Percentiles rank a stretch among this genome's conserved stretches.
Conservation (phyloP, 345 rosid genomes). For the Ricinus communis region DNA sequence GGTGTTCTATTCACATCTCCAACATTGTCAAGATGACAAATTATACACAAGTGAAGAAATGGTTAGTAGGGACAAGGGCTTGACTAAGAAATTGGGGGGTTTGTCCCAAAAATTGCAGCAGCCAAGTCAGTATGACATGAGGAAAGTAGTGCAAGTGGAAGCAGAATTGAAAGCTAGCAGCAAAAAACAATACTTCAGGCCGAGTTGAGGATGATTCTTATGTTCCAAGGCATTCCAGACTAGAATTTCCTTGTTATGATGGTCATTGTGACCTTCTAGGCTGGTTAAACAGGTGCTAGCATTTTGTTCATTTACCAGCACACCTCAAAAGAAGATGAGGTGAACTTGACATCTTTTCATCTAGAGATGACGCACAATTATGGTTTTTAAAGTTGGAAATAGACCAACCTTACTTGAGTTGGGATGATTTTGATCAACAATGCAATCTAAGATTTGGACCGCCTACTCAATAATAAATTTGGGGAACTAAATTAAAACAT, state of each 20-base stretch:
- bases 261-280: background rate
- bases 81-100: background rate
- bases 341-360: background rate
- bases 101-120: background rate
- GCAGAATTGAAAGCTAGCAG: background rate
- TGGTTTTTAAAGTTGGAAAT: too few relatives aligned
- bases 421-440: too few relatives aligned
- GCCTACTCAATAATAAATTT: too few relatives aligned
- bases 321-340: background rate
- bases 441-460: too few relatives aligned
- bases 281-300: background rate
- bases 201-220: background rate
- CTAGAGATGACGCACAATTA: background rate
- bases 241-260: background rate
- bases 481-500: too few relatives aligned
- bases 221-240: background rate
- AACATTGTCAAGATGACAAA: background rate
- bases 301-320: background rate
- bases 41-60: background rate
- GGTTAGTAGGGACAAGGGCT: too few relatives aligned
- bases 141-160: background rate
- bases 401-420: too few relatives aligned
- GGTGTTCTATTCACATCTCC: too few relatives aligned
- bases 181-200: background rate
- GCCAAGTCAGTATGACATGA: background rate